Percentiles rank a stretch among this genome's conserved stretches.
Evolutionary conservation across 768 basidiomycete species (phyloP).

Genomic region (Suillus subaureus): DNA sequence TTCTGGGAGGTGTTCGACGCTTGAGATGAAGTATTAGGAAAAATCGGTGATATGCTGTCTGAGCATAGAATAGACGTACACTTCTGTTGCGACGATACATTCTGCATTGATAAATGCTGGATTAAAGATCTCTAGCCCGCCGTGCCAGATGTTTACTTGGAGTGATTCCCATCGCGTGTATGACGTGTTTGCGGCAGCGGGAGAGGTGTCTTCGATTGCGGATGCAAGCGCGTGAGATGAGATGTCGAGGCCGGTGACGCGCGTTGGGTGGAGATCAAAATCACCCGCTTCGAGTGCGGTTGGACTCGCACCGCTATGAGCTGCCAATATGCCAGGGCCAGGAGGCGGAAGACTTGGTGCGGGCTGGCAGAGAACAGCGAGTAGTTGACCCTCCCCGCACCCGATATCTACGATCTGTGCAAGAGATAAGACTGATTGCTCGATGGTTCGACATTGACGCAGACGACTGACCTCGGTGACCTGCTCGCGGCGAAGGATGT

Average conservation of each 20-base stretch:
- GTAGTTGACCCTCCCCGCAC: constrained; percentile 80
- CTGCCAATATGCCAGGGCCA: constrained; percentile 27
- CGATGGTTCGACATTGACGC: background rate
- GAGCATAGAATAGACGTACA: constrained; percentile 51
- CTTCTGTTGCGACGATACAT: constrained; percentile 79
- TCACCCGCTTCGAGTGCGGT: background rate
- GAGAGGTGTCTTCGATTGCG: constrained; percentile 51
- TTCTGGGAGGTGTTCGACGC: constrained; percentile 78
- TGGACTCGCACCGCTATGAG: constrained; percentile 43
- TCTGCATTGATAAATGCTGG: constrained; percentile 63
- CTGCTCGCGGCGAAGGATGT: constrained; percentile 57
- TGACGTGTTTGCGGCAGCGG: constrained; percentile 34
- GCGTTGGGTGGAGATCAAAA: constrained; percentile 54
- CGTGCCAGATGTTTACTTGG: constrained; percentile 70
- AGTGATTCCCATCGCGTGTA: constrained; percentile 70
- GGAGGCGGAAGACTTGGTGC: constrained; percentile 63
- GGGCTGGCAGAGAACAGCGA: constrained; percentile 70
- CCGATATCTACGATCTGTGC: constrained; percentile 78
- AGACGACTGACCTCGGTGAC: constrained; percentile 50
- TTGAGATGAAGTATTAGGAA: constrained; percentile 28
- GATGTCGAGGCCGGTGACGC: constrained; percentile 72
- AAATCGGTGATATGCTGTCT: background rate
- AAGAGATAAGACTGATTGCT: constrained; percentile 2
- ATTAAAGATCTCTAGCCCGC: constrained; percentile 70
- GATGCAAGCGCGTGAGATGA: constrained; percentile 52